phyloP scores from a whole-genome alignment of 192 early-diverging fungal species.

The Gigaspora rosea region DNA sequence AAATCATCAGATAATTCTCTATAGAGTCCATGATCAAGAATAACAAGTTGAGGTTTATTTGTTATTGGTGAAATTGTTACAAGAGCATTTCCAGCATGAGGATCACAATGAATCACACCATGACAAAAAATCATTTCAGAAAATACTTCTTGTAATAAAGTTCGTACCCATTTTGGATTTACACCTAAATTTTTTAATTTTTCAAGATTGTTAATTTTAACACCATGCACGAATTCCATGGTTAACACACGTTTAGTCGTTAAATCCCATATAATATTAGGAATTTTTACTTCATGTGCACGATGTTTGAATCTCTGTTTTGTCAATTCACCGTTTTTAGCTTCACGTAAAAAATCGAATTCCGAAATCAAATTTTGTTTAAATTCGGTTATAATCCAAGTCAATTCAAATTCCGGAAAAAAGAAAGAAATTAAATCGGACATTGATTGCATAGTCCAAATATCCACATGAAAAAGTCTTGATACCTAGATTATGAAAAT shows the following conservation, averaged over 20 bases:
- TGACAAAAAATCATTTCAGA: constrained; percentile 54
- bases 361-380: constrained; percentile 47
- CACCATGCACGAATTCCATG: constrained; percentile 56
- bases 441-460: constrained; percentile 53
- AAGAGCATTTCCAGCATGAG: constrained; percentile 39
- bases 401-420: constrained; percentile 52
- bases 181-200: constrained; percentile 43
- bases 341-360: constrained; percentile 52
- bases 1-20: constrained; percentile 48
- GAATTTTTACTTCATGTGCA: constrained; percentile 42
- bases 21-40: constrained; percentile 56
- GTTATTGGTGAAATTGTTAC: constrained; percentile 35
- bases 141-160: constrained; percentile 50
- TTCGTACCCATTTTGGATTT: constrained; percentile 47
- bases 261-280: constrained; percentile 49
- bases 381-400: constrained; percentile 54
- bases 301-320: constrained; percentile 48
- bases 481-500: constrained; percentile 8
- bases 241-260: constrained; percentile 49
- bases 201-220: constrained; percentile 52
- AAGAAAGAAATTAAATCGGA: constrained; percentile 44
- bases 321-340: constrained; percentile 48
- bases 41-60: constrained; percentile 41
- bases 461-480: constrained; percentile 49
- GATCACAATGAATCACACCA: constrained; percentile 49